Evolutionary conservation across 1,284 basidiomycete genomes (phyloP).

Genomic region (Neonothopanus nambi): DNA sequence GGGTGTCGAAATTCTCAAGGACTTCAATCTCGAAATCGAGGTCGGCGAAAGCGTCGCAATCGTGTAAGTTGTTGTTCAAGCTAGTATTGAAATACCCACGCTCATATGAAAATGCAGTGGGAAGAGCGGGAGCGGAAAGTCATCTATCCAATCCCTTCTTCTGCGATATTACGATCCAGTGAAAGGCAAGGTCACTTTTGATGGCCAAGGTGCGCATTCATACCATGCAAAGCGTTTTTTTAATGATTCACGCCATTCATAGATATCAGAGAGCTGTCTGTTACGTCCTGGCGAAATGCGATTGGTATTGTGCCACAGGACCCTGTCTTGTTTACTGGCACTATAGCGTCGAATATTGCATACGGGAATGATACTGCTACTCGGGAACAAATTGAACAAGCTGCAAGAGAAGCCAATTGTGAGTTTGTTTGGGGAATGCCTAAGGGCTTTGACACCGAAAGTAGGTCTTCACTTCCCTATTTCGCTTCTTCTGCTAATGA

Average conservation of each 20-base stretch:
- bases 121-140: constrained; percentile 89
- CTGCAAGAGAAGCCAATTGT: constrained; percentile 90
- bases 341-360: constrained; percentile 91
- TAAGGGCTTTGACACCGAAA: constrained; percentile 53
- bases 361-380: constrained; percentile 81
- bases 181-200: constrained; percentile 78
- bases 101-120: constrained; percentile 49
- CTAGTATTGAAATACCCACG: background rate
- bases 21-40: constrained; percentile 75
- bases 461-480: constrained; percentile 23
- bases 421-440: constrained; percentile 95
- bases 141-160: constrained; percentile 86
- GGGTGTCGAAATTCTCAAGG: constrained; percentile 76
- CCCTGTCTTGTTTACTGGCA: constrained; percentile 81
- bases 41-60: constrained; percentile 89
- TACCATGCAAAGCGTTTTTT: background rate
- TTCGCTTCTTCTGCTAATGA: background rate
- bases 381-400: constrained; percentile 82
- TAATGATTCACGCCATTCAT: constrained; percentile 12
- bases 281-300: constrained; percentile 81
- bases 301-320: constrained; percentile 90
- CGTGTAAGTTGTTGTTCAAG: constrained; percentile 63
- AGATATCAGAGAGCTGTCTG: constrained; percentile 85
- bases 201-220: constrained; percentile 72
- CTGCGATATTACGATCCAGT: constrained; percentile 93